A percentile compares a stretch with the other conserved stretches of the same genome.
These are phyloP conservation scores for Syzygium syzygioides DNA, from an alignment of 441 rosid species.

Conservation along the genomic window DNA sequence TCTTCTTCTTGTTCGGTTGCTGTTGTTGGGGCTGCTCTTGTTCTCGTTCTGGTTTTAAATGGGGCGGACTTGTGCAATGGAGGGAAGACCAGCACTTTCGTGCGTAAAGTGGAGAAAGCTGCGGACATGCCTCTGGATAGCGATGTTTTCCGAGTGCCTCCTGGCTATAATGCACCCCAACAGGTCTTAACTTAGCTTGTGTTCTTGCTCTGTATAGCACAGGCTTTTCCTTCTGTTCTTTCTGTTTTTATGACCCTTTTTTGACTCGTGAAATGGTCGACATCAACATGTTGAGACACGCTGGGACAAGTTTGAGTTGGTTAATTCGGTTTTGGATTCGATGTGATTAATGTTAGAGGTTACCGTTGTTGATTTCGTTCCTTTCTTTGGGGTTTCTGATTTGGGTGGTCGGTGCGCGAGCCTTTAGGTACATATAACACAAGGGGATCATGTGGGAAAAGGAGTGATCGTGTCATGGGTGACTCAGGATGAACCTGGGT, in stretches of 20 bases:
- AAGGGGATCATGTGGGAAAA: slow-evolving; percentile 73
- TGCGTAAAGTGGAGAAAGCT: neutral
- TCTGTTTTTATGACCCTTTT: neutral
- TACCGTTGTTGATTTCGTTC: neutral
- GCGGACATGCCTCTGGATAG: neutral
- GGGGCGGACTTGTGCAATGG: neutral
- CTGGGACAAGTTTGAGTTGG: neutral
- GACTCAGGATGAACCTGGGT: slow-evolving; percentile 53
- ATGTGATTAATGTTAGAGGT: neutral
- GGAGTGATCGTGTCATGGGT: slow-evolving; percentile 93
- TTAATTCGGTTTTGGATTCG: neutral
- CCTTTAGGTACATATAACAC: neutral
- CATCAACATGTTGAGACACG: neutral
- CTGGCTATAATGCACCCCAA: slow-evolving; percentile 1
- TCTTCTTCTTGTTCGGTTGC: neutral
- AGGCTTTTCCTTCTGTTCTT: neutral
- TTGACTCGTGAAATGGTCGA: neutral
- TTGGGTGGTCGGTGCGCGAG: neutral
- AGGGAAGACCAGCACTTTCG: neutral
- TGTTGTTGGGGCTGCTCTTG: neutral
- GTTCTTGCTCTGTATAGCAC: neutral
- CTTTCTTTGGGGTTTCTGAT: neutral
- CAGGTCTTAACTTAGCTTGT: neutral
- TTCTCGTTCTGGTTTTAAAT: neutral
- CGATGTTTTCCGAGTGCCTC: neutral